Evolutionary conservation across 1,284 basidiomycete genomes (phyloP).

Genomic region (Heimioporus punctisporus): DNA sequence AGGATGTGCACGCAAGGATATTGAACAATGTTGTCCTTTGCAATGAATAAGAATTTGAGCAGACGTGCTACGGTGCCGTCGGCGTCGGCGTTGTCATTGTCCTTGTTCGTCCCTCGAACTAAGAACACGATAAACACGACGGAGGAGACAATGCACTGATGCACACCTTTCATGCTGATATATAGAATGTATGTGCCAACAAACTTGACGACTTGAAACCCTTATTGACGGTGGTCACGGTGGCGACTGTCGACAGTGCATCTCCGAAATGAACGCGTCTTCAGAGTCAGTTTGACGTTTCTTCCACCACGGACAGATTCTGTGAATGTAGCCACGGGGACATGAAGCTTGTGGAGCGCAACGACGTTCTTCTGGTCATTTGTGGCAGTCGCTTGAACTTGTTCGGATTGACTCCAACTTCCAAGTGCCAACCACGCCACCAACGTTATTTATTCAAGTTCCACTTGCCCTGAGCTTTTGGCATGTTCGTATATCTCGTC

Average conservation of each 20-base stretch:
- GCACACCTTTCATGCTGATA: slow-evolving; percentile 76
- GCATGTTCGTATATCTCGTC: no score
- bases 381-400: no score
- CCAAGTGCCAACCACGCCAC: no score
- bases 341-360: no score
- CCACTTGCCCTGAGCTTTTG: no score
- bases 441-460: no score
- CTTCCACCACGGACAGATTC: slow-evolving; percentile 53
- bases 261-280: slow-evolving; percentile 70
- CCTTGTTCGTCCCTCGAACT: slow-evolving; percentile 39
- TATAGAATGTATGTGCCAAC: slow-evolving; percentile 83
- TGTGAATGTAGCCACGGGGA: no score
- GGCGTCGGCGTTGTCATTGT: slow-evolving; percentile 71
- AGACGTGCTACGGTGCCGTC: slow-evolving; percentile 74
- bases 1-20: no score
- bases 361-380: no score
- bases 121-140: background rate
- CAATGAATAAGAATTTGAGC: slow-evolving; percentile 60
- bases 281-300: slow-evolving; percentile 74
- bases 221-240: slow-evolving; percentile 83
- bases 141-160: background rate
- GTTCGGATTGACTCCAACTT: no score
- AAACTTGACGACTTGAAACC: slow-evolving; percentile 84
- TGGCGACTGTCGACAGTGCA: slow-evolving; percentile 76
- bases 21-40: slow-evolving; percentile 91